phyloP scores from a whole-genome alignment of 2,329 filamentous ascomycete species.

The Phialophora tarda region DNA sequence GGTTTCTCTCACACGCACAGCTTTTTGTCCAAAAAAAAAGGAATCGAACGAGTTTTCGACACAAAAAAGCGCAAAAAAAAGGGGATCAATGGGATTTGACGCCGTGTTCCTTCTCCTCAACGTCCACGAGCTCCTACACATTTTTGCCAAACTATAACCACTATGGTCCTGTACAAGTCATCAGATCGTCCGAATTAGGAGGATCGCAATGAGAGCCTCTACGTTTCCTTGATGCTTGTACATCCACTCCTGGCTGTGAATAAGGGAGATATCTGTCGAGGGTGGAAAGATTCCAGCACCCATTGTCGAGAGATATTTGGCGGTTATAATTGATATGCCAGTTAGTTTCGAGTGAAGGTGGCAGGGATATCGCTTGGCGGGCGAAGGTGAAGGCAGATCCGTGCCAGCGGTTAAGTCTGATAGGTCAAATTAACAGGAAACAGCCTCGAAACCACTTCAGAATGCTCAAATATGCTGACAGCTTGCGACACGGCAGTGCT shows the following conservation, averaged over 20 bases:
- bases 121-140: slow-evolving; percentile 10
- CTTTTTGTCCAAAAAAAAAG: neutral
- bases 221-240: slow-evolving; percentile 9
- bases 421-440: neutral
- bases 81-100: neutral
- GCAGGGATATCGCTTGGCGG: neutral
- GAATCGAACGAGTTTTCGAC: neutral
- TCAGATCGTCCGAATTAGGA: slow-evolving; percentile 11
- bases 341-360: neutral
- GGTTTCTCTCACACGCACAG: neutral
- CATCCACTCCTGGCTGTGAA: slow-evolving; percentile 15
- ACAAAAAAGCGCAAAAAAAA: neutral
- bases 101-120: neutral
- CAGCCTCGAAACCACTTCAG: neutral
- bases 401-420: neutral
- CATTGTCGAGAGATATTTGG: neutral
- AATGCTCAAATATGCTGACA: neutral
- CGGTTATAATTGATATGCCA: neutral
- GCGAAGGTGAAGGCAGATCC: neutral
- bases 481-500: neutral
- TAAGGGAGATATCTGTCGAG: slow-evolving; percentile 12
- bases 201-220: slow-evolving; percentile 12
- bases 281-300: slow-evolving; percentile 4
- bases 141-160: slow-evolving; percentile 13
- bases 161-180: slow-evolving; percentile 14